Base-by-base conservation (phyloP, 2,329 filamentous ascomycete genomes). In the Lachnellula arida region DNA sequence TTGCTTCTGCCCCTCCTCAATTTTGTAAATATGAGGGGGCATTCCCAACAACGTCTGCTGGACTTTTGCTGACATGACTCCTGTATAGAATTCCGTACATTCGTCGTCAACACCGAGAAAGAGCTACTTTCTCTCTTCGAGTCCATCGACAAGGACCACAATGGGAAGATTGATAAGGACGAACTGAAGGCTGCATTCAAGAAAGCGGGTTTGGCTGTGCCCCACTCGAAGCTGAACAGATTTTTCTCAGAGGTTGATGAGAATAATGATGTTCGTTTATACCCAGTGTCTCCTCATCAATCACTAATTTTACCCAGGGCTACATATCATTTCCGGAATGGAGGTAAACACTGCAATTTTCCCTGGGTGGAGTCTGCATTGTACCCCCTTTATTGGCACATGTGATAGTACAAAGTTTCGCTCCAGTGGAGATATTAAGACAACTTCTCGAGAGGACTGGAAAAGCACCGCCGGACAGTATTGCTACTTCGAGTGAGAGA, bases 161-260 rank as follows among this genome's bases (percentile, higher is more conserved):
- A 96, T 72, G 93, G 93, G 42, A 88, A 87, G 70, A 80, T 99
- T 58, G 91, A 96, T 68, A 91, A 90, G 72, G 77, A 78, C n/a
- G 93, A 97, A 76, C 79, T 99, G 48, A 84, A 84, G 61, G 74
- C 78, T 37, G 94, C 93, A 9, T 95, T 97, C 69, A 78, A 85
- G 58, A 81, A 79, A 51, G 88, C 90, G 40, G 92, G 92, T 35
- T 78, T 99, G 50, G 81, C 84, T 8, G 87, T 97, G 12, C 88
- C 91, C 22, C 85, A 79, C 63, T 82, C 85, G 53, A 88, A 91
- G 68, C 76, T 99, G 46, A 82, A 90, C 61, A 82, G 85, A 60
- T 97, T 99, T 76, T 97, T 99, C 70, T 76, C 82, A 61, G 88
- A 96, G 70, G 88, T 99, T 66, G 94, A 99, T 71, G 81, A 83